phyloP scores from a whole-genome alignment of 179 eudicot species.

The Dionaea muscipula region DNA sequence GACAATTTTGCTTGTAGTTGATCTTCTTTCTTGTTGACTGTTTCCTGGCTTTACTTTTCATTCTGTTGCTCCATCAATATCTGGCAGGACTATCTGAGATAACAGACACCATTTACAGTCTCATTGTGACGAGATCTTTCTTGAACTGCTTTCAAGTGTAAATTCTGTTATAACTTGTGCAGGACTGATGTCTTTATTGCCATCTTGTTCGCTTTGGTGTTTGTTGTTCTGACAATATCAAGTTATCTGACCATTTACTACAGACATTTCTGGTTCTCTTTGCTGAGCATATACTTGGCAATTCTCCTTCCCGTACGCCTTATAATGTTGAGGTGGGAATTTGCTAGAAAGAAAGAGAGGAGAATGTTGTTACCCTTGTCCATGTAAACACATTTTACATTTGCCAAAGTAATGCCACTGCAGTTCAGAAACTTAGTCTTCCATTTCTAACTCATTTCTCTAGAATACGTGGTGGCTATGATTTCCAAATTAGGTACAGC shows the following conservation, averaged over 20 bases:
- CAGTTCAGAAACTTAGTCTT: neutral
- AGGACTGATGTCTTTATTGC: neutral
- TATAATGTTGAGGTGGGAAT: neutral
- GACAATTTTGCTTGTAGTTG: no score
- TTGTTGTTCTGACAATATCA: neutral
- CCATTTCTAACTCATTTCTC: neutral
- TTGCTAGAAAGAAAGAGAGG: conserved; percentile 1
- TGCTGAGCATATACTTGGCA: neutral
- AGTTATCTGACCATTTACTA: neutral
- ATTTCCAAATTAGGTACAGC: neutral
- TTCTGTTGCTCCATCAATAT: no score
- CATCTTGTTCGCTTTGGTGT: neutral
- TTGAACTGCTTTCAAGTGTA: no score
- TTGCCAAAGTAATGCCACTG: neutral
- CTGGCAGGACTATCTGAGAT: no score
- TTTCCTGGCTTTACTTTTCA: no score
- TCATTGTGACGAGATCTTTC: no score
- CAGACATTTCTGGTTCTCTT: neutral
- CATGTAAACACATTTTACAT: neutral
- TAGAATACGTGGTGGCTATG: neutral
- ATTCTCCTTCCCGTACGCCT: neutral
- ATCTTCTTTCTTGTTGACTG: no score
- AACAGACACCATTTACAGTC: no score
- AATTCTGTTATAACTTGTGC: neutral
- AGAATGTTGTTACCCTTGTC: neutral